Evolutionary conservation across 306 rosid genomes (phyloP), one percentile per base, ranked within the genome.

Genomic region (Vachellia collinsii): DNA sequence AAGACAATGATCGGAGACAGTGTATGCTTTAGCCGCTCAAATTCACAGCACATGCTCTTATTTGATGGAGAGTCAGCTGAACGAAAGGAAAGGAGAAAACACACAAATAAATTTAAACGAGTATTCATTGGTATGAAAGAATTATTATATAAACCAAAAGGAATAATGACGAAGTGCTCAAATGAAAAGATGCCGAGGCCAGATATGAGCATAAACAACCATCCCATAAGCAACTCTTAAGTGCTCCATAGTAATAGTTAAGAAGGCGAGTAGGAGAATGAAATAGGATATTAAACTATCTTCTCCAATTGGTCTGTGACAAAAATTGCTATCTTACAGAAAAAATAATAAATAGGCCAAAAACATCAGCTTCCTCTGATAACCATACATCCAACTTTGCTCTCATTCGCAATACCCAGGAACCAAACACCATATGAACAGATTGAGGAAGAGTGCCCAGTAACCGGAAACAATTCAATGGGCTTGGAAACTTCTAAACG

Each of bases 1-100:
- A 36, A 77, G 76, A 75, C 29, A 69, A 41, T 3, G 62, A 37
- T 56, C 1, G 82, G 72, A 72, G 73, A 54, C 38, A 56, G 44
- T 71, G 25, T 19, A 58, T 76, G 46, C 71, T 82, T 75, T 70
- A 83, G 64, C 43, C 1, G 25, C 87, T 85, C 86, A 56, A 80
- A 86, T 71, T 83, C 86, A 79, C 79, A 81, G 85, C 86, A 85
- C 82, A 91, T 84, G 76, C 86, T 83, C 81, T 84, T 86, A 78
- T 73, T 71, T 54, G 79, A 84, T 37, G 70, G 74, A 74, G 75
- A 13, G 38, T 82, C 71, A 81, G 66, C 88, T 81, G 88, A 36
- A 43, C 23, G 34, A 29, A 29, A 29, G 34, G 70, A 47, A 20
- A 56, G 53, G 8, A 5, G 61, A 46, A 25, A 73, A 72, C 11